These are phyloP conservation scores for Bruguiera sexangula DNA, from an alignment of 345 rosid genomes.

Conservation along the genomic window DNA sequence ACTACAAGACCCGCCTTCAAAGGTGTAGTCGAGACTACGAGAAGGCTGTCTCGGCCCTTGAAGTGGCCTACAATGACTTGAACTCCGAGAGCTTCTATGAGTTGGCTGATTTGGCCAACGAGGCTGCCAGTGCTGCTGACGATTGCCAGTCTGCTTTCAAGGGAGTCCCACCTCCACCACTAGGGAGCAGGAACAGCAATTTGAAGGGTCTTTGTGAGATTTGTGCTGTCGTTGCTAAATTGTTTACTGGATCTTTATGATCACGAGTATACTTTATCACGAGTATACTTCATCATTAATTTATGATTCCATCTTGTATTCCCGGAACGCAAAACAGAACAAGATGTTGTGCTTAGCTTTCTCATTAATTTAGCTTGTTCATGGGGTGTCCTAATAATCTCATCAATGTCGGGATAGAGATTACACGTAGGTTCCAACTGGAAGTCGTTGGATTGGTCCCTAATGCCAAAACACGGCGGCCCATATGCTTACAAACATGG, in stretches of 20 bases:
- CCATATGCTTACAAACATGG: neutral
- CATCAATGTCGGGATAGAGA: neutral
- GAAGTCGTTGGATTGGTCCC: neutral
- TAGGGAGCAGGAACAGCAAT: constrained; percentile 25
- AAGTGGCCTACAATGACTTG: constrained; percentile 33
- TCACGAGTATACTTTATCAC: neutral
- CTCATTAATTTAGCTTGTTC: neutral
- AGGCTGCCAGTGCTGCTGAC: constrained; percentile 16
- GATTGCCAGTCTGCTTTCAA: constrained; percentile 24
- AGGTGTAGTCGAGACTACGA: constrained; percentile 21
- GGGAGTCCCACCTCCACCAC: constrained; percentile 8
- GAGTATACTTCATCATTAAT: too few relatives aligned
- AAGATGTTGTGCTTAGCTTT: too few relatives aligned
- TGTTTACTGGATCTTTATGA: constrained; percentile 13
- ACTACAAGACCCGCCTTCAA: constrained; percentile 13
- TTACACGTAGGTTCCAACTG: neutral
- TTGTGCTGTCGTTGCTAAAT: constrained; percentile 21
- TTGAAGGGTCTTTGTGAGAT: constrained; percentile 29
- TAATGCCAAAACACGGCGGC: neutral
- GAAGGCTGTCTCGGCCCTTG: constrained; percentile 21
- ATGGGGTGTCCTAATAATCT: neutral
- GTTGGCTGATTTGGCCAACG: constrained; percentile 20
- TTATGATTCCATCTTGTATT: too few relatives aligned
- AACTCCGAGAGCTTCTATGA: constrained; percentile 38
- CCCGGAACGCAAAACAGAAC: too few relatives aligned